Evolutionary conservation across 176 grass and related monocot genomes (phyloP).

Genomic region (Hyparrhenia diplandra): DNA sequence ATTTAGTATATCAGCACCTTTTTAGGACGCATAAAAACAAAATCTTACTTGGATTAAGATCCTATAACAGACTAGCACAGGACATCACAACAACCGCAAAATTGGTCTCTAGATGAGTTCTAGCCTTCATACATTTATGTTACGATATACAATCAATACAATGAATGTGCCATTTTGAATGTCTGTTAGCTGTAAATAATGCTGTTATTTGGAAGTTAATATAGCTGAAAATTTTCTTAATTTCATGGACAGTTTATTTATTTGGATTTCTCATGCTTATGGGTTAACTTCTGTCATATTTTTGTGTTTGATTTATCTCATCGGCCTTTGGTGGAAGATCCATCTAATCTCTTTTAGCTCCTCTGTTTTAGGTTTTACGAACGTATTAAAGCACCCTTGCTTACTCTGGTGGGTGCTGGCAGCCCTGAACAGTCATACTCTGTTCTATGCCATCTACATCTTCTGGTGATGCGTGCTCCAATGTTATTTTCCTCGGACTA

Average conservation of each 20-base stretch:
- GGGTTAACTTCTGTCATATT: background rate
- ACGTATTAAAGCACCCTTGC: constrained; percentile 95
- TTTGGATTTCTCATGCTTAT: constrained; percentile 7
- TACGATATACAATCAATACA: constrained; percentile 3
- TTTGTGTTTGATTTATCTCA: background rate
- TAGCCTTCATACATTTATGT: background rate
- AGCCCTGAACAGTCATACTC: constrained; percentile 99
- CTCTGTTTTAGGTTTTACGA: constrained; percentile 85
- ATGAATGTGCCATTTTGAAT: constrained; percentile 5
- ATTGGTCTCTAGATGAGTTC: background rate
- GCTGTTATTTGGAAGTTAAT: constrained; percentile 14
- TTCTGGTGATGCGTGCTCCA: constrained; percentile 93
- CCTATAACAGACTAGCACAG: background rate
- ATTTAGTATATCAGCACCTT: background rate
- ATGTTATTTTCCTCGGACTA: constrained; percentile 98
- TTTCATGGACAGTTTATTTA: background rate
- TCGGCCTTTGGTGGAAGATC: background rate
- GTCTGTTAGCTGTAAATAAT: background rate
- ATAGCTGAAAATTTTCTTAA: background rate
- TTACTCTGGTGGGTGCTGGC: constrained; percentile 95
- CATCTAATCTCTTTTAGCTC: constrained; percentile 35
- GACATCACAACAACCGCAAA: background rate
- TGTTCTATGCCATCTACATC: constrained; percentile 90
- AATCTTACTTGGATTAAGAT: too few species aligned
- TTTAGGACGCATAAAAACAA: background rate